Conservation (phyloP, 164 flowering plant genomes). For the Stephania japonica region DNA sequence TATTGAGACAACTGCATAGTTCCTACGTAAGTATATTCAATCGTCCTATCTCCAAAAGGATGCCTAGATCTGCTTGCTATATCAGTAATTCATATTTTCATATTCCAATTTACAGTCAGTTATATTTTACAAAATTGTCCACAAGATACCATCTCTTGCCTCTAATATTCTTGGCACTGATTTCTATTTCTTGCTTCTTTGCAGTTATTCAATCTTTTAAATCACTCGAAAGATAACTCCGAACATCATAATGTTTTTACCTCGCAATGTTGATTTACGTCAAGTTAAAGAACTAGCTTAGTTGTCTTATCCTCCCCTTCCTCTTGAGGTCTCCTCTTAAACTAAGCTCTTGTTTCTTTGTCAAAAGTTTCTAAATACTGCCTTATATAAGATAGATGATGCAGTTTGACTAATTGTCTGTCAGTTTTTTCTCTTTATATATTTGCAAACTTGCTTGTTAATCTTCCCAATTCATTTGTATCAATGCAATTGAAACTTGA, state of each 20-base stretch:
- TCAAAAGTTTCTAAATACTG: not conserved
- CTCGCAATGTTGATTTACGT: slow-evolving; percentile 41
- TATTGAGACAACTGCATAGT: too few relatives aligned
- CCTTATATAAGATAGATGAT: too few relatives aligned
- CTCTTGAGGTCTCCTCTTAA: slow-evolving; percentile 31
- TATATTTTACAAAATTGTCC: not conserved
- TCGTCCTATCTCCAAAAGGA: too few relatives aligned
- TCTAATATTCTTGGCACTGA: not conserved
- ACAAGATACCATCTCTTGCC: not conserved
- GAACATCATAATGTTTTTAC: slow-evolving; percentile 50
- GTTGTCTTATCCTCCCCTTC: slow-evolving; percentile 51
- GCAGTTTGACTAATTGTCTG: too few relatives aligned
- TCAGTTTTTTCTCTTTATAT: not conserved
- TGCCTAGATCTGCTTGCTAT: not conserved
- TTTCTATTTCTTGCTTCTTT: slow-evolving; percentile 5
- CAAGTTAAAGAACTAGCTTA: slow-evolving; percentile 55
- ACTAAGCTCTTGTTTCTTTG: not conserved
- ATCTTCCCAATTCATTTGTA: too few relatives aligned
- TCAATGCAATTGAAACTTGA: too few relatives aligned
- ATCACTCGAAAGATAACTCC: slow-evolving; percentile 44
- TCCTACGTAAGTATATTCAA: too few relatives aligned
- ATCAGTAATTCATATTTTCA: not conserved
- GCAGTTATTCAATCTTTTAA: slow-evolving; percentile 45
- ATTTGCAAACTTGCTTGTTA: too few relatives aligned
- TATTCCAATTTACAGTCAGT: not conserved